Evolutionary conservation across 75 land plant genomes (phyloP).

Genomic region (Pinus albicaulis): DNA sequence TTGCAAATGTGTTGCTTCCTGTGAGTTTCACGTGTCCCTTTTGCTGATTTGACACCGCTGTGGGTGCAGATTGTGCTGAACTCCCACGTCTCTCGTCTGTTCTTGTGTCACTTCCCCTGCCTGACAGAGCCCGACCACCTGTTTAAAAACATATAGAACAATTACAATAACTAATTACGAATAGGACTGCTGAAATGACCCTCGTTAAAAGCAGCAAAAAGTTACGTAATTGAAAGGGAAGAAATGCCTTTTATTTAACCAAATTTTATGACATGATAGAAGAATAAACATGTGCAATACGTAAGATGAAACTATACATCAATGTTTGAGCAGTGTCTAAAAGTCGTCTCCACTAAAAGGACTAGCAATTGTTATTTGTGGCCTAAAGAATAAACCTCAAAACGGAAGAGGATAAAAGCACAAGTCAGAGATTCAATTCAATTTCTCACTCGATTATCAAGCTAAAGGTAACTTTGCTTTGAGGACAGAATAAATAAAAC

Average conservation of each 20-base stretch:
- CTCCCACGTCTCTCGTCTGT: constrained; percentile 6
- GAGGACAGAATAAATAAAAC: no score
- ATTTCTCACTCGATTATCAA: no score
- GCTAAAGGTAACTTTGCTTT: no score
- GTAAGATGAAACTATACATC: not conserved
- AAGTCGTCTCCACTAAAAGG: not conserved
- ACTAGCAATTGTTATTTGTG: not conserved
- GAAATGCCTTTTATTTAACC: not conserved
- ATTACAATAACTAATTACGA: not conserved
- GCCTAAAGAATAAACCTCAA: no score
- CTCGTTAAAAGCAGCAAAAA: not conserved
- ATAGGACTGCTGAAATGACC: not conserved
- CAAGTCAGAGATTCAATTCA: no score
- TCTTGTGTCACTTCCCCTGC: constrained; percentile 12
- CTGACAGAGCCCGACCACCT: constrained; percentile 14
- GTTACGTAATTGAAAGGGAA: no score
- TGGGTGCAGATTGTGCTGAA: constrained; percentile 11
- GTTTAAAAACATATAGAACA: not conserved
- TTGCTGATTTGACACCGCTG: constrained; percentile 30
- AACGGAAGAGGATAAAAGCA: no score
- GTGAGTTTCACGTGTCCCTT: constrained; percentile 43
- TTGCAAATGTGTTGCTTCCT: constrained; percentile 81
- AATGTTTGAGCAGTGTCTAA: not conserved
- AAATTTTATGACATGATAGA: not conserved
- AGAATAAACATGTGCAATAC: not conserved